Evolutionary conservation across 768 basidiomycete genomes (phyloP), one percentile per base, ranked within the genome.

Genomic region (Auricularia cornea): DNA sequence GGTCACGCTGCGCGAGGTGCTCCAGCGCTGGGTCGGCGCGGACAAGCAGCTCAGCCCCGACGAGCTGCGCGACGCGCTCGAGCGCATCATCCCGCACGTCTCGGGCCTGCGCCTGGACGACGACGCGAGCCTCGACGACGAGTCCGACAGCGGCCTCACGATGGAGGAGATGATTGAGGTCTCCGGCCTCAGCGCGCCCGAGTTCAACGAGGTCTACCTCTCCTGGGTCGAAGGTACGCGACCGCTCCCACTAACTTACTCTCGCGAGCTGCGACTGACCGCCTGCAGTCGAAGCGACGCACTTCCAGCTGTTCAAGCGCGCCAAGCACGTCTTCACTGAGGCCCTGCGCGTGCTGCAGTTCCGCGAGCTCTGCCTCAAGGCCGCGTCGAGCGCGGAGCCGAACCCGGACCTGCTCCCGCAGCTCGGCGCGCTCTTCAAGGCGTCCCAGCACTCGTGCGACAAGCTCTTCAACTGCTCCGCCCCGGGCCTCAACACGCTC

Each of bases 221-320:
- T 86, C 86, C 2, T 91, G 87, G 87, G 84, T 92, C 12, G 84
- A 90, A 70, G 87, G 90, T 91, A 64, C 62, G 86, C 70, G 3
- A 16, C 3, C 38, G 12, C 30, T 30, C 30, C 59, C 33, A 59
- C 32, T 18, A 56, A 26, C 48, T 28, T 28, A 66, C n/a, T 60
- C 62, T 38, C 59, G 44, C 32, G 59, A 66, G 28, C 62, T 60
- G 33, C 44, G 28, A n/a, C 4, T 66, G 63, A 30, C 38, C 35
- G 35, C 33, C 60, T 66, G 2, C 70, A 91, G 92, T 92, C 41
- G 88, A 94, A 73, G 85, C 90, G 14, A 84, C 83, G 1, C 78
- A 86, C 73, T 94, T 94, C 78, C 87, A 92, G 71, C 74, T 95
- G 18, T 92, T 90, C 79, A 88, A 87, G 67, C 84, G 94, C 62